Evolutionary conservation across 768 basidiomycete genomes (phyloP), one percentile per base, ranked within the genome.

Genomic region (Tulasnella sp.): DNA sequence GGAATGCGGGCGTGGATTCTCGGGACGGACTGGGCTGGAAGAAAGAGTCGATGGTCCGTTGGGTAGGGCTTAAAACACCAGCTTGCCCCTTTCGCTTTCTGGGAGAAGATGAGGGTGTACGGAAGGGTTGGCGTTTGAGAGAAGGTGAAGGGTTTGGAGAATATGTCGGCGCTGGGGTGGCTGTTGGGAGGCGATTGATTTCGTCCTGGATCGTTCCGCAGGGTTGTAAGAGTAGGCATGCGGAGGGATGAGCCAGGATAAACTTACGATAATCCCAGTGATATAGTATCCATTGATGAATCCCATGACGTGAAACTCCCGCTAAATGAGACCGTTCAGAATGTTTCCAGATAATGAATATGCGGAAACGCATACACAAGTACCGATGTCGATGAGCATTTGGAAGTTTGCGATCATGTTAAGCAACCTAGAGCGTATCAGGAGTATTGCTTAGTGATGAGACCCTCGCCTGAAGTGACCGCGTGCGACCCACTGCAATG

Each of bases 281-380:
- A 81, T 74, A 67, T 80, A 74, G 44, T 77, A 69, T 26, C 77
- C 80, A n/a, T 76, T 75, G n/a, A 81, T 75, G 63, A 79, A 79
- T 1, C 80, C 80, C 6, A 80, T 78, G 0, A 81, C 79, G 3
- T 79, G 80, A 26, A 81, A 70, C 62, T 81, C 80, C 17, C 80
- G 74, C 74, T 74, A 14, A 6, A n/a, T 39, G 26, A 65, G 29
- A 5, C 32, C 35, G 12, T 42, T 68, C 32, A 35, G 41, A 52
- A 71, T 9, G 22, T 1, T 26, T 19, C n/a, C 59, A 32, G n/a
- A n/a, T n/a, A n/a, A n/a, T n/a, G n/a, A n/a, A n/a, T n/a, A 36
- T 3, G 16, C 5, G 11, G 42, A 44, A 26, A 14, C 16, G 44
- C 74, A 34, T 59, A 74, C 74, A 67, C 80, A 81, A 40, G 75